A percentile compares a stretch with the other conserved stretches of the same genome.
Evolutionary conservation across 495 filamentous ascomycete species (phyloP).

Genomic region (Penicillium tannophilum): DNA sequence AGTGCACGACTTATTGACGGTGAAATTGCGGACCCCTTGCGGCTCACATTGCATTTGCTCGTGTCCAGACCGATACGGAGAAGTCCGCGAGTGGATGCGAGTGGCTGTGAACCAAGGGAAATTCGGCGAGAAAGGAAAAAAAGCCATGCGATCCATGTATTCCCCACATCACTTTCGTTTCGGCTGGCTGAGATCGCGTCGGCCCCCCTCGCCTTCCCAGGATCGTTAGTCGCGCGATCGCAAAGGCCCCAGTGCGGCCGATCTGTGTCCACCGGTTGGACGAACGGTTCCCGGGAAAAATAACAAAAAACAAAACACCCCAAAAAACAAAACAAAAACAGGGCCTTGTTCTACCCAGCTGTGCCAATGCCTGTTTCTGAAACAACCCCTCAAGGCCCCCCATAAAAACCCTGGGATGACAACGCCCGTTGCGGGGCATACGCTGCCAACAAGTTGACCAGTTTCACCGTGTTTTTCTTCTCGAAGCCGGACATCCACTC

Average conservation of each 20-base stretch:
- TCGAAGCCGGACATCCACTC: constrained; percentile 23
- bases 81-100: constrained; percentile 23
- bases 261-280: constrained; percentile 32
- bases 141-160: constrained; percentile 25
- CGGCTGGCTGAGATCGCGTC: constrained; percentile 32
- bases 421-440: constrained; percentile 3
- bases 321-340: constrained; percentile 3
- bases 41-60: constrained; percentile 33
- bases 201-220: constrained; percentile 22
- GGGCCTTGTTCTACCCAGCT: not conserved
- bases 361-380: constrained; percentile 11
- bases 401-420: not conserved
- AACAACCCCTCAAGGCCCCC: constrained; percentile 3
- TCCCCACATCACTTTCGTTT: constrained; percentile 29
- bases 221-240: constrained; percentile 32
- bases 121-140: constrained; percentile 3
- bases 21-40: constrained; percentile 26
- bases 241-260: constrained; percentile 25
- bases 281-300: constrained; percentile 17
- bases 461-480: constrained; percentile 13
- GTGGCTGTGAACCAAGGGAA: constrained; percentile 9
- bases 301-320: constrained; percentile 1
- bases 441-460: not conserved
- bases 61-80: constrained; percentile 24
- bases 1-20: constrained; percentile 5